These are phyloP conservation scores for Hura crepitans DNA, from an alignment of 441 rosid species.

Conservation along the genomic window DNA sequence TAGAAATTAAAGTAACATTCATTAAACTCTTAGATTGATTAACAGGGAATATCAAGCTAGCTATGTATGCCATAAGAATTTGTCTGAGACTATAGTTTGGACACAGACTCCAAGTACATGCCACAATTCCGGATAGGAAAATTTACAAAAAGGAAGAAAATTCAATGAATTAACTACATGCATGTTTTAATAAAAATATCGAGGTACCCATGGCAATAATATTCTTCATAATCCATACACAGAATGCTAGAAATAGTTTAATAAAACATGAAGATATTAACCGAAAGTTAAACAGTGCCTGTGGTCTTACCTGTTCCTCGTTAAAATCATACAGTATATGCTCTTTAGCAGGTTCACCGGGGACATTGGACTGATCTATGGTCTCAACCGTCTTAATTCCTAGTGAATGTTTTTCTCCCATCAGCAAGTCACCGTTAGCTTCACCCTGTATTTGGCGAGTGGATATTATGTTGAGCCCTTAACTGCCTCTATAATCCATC, in stretches of 20 bases:
- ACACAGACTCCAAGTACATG: not conserved
- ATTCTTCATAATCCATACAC: not conserved
- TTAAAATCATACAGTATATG: conserved; percentile 52
- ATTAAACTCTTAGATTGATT: not conserved
- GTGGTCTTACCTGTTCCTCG: conserved; percentile 67
- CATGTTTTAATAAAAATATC: not conserved
- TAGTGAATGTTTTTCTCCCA: conserved; percentile 37
- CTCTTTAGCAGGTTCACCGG: conserved; percentile 38
- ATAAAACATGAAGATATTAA: conserved; percentile 3
- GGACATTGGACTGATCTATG: conserved; percentile 27
- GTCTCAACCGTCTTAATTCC: conserved; percentile 32
- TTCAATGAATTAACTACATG: not conserved
- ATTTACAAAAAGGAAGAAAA: not conserved
- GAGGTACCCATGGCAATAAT: not conserved
- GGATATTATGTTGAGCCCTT: conserved; percentile 51
- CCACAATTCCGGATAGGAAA: not conserved
- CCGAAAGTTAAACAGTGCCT: conserved; percentile 8
- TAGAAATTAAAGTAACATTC: not conserved
- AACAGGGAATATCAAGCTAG: not conserved
- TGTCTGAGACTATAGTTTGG: not conserved
- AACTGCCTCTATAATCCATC: conserved; percentile 36
- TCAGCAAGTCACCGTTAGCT: conserved; percentile 45
- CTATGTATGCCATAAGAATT: not conserved
- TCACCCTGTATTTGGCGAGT: conserved; percentile 51
- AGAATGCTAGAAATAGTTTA: not conserved